phyloP scores from a whole-genome alignment of 768 basidiomycete genomes.

The Suillus paluster region DNA sequence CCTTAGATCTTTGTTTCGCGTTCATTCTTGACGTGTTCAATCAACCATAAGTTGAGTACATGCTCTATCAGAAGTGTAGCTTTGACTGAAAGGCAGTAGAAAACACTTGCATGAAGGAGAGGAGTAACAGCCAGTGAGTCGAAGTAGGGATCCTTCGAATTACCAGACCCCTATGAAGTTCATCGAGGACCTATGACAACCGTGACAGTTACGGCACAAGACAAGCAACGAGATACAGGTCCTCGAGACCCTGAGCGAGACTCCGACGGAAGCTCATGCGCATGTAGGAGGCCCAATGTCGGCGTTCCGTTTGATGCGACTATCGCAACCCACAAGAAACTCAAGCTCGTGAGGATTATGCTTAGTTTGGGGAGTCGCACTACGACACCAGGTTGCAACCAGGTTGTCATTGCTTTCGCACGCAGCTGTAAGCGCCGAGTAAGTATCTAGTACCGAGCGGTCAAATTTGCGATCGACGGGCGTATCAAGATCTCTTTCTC shows the following conservation, averaged over 20 bases:
- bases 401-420: slow-evolving; percentile 1
- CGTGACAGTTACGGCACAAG: neutral
- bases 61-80: slow-evolving; percentile 1
- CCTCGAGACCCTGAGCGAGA: neutral
- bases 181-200: no score
- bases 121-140: neutral
- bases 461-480: slow-evolving; percentile 5
- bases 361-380: neutral
- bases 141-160: neutral
- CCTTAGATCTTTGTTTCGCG: neutral
- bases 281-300: neutral
- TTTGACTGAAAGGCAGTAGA: neutral
- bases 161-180: neutral
- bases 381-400: neutral
- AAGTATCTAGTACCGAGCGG: neutral
- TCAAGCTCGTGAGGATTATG: no score
- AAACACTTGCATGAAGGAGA: neutral
- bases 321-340: neutral
- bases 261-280: neutral
- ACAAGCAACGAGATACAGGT: neutral
- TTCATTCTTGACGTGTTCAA: neutral
- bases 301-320: neutral
- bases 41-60: neutral
- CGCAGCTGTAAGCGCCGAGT: neutral
- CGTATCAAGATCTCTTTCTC: neutral